Percentiles rank a stretch among this genome's conserved stretches.
Evolutionary conservation across 768 basidiomycete species (phyloP).

Genomic region (Rhizopogon sp.): DNA sequence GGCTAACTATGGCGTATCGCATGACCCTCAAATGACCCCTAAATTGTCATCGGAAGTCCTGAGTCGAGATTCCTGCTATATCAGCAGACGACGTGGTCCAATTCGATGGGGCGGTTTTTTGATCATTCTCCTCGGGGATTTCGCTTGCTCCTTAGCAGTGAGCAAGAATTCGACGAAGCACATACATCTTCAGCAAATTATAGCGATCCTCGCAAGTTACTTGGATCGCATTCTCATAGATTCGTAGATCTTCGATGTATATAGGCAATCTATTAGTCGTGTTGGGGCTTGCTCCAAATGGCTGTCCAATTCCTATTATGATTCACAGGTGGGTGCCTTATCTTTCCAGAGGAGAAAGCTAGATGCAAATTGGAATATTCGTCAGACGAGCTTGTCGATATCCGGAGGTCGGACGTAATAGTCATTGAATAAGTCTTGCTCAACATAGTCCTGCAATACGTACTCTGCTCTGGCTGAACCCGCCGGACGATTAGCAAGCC

Average conservation of each 20-base stretch:
- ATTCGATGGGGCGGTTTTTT: slow-evolving; percentile 20
- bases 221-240: too few species aligned
- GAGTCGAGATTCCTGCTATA: slow-evolving; percentile 11
- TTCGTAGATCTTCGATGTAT: slow-evolving; percentile 10
- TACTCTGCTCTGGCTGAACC: slow-evolving; percentile 32
- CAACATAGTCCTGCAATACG: slow-evolving; percentile 34
- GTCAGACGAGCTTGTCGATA: slow-evolving; percentile 11
- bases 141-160: slow-evolving; percentile 10
- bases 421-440: slow-evolving; percentile 51
- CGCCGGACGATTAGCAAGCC: slow-evolving; percentile 30
- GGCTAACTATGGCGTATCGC: too few species aligned
- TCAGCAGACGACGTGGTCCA: slow-evolving; percentile 1
- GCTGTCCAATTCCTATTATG: slow-evolving; percentile 49
- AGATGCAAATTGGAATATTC: slow-evolving; percentile 2
- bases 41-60: slow-evolving; percentile 28
- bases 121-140: slow-evolving; percentile 20
- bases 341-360: too few species aligned
- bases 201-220: slow-evolving; percentile 40
- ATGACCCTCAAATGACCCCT: slow-evolving; percentile 25
- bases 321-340: slow-evolving; percentile 7
- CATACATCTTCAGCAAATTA: slow-evolving; percentile 43
- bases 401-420: slow-evolving; percentile 36
- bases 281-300: slow-evolving; percentile 47
- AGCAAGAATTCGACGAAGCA: slow-evolving; percentile 39
- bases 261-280: slow-evolving; percentile 43